Evolutionary conservation across 2,329 filamentous ascomycete species (phyloP), one percentile per base, ranked within the genome.

Genomic region (Cercospora berteroae): DNA sequence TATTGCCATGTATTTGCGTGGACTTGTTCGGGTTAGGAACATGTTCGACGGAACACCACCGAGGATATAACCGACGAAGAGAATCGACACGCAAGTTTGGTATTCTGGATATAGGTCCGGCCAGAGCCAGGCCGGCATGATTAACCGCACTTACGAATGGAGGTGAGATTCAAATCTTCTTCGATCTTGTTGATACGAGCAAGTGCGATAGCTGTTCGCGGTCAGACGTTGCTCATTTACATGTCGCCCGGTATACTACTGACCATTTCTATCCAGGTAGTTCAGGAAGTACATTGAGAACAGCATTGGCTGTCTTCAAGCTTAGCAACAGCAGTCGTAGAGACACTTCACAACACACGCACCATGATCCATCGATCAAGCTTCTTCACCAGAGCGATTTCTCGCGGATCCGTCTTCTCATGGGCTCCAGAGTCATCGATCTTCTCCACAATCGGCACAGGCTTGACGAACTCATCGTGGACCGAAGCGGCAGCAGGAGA

Each of bases 271-370:
- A 50, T 88, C 86, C 10, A 90, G 79, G 77, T 91, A 93, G 79
- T 93, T 92, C 80, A 90, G 83, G 76, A 92, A 91, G 75, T 92
- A 93, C 80, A 93, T 90, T 69, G 89, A 89, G 65, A 92, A 81
- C 77, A 93, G 68, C 29, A 59, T 65, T 2, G 63, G 52, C 52
- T 57, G 27, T 57, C 18, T 33, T 7, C 3, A 20, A n/a, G n/a
- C n/a, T n/a, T n/a, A n/a, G n/a, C n/a, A n/a, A n/a, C n/a, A n/a
- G n/a, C n/a, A n/a, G n/a, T n/a, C n/a, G n/a, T n/a, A n/a, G n/a
- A n/a, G n/a, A n/a, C n/a, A n/a, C n/a, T n/a, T n/a, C n/a, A n/a
- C n/a, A n/a, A n/a, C n/a, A n/a, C n/a, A n/a, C 52, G 7, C 13
- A 57, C n/a, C 27, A 60, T 65, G 10, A 65, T 60, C 23, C 39